Evolutionary conservation across 1,284 basidiomycete genomes (phyloP).

Genomic region (Crucibulum parvulum): DNA sequence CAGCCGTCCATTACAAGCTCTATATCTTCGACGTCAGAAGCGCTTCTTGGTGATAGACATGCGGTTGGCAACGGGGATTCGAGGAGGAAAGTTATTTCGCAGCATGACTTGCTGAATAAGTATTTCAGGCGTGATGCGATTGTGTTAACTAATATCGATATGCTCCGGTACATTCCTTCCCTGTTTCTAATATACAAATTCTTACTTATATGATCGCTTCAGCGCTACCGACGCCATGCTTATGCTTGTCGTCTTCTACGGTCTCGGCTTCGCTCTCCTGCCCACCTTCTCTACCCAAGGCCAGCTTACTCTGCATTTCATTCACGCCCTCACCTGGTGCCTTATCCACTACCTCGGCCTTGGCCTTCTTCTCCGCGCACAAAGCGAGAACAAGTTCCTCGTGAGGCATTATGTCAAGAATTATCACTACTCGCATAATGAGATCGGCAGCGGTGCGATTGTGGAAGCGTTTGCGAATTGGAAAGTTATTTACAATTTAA

Average conservation of each 20-base stretch:
- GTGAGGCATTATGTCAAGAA: constrained; percentile 95
- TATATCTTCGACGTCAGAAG: background rate
- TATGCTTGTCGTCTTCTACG: constrained; percentile 46
- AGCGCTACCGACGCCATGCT: constrained; percentile 55
- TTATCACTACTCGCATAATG: constrained; percentile 79
- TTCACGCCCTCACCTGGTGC: constrained; percentile 89
- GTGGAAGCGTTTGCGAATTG: constrained; percentile 94
- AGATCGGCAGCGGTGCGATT: constrained; percentile 73
- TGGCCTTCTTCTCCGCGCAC: constrained; percentile 83
- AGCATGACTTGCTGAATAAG: constrained; percentile 90
- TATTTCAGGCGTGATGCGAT: constrained; percentile 93
- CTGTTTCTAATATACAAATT: background rate
- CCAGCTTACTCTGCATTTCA: constrained; percentile 71
- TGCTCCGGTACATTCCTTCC: constrained; percentile 66
- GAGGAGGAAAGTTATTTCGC: constrained; percentile 52
- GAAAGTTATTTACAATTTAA: constrained; percentile 94
- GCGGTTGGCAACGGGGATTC: background rate
- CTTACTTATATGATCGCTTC: constrained; percentile 7
- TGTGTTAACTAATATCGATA: constrained; percentile 83
- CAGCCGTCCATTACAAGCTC: constrained; percentile 14
- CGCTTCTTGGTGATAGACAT: background rate
- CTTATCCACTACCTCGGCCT: constrained; percentile 91
- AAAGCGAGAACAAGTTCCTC: constrained; percentile 88
- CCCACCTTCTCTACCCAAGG: constrained; percentile 41
- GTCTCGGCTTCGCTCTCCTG: constrained; percentile 40